Evolutionary conservation across 108 stramenopile genomes (phyloP), one percentile per base, ranked within the genome.

Genomic region (Schizochytrium sp.): DNA sequence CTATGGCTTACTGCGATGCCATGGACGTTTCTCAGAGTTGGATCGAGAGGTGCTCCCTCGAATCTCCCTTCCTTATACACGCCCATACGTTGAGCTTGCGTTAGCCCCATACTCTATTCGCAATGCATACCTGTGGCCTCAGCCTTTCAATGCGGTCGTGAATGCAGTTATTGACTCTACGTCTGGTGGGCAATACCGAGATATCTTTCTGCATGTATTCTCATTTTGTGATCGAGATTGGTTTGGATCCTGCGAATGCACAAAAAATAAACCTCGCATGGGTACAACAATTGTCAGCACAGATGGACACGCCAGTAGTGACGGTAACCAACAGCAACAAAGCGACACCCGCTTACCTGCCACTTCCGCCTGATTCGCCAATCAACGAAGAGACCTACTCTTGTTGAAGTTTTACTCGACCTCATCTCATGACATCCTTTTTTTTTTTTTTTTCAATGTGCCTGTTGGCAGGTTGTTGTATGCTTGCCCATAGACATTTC

Each of bases 141-240:
- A 56, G 12, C 10, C 10, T 10, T 83, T 83, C 2, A 55, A 55
- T 2, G 10, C 5, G 38, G 40, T 53, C 13, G 76, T 49, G 15
- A 28, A 46, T 13, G 8, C 49, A 5, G 47, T 83, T 13, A 10
- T 83, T 13, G 47, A 8, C 28, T 28, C 28, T 28, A 28, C 28
- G 28, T 28, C 28, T 28, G 28, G 47, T 5, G 47, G 45, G 38
- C 15, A 56, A 5, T 7, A 44, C 19, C 64, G 64, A 38, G 64
- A 69, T 15, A 69, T 69, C 28, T 69, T 28, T 44, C 44, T 69
- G 72, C 28, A 50, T 8, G 47, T 83, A 5, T 83, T 83, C 10
- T 83, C 76, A 10, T 83, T 83, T 83, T 83, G 76, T 3, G 76
- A 55, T 10, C 76, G 76, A 47, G 76, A 83, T 42, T 83, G 76